These are phyloP conservation scores for Epichloe gansuensis DNA, from an alignment of 2,329 filamentous ascomycete species.

Conservation along the genomic window DNA sequence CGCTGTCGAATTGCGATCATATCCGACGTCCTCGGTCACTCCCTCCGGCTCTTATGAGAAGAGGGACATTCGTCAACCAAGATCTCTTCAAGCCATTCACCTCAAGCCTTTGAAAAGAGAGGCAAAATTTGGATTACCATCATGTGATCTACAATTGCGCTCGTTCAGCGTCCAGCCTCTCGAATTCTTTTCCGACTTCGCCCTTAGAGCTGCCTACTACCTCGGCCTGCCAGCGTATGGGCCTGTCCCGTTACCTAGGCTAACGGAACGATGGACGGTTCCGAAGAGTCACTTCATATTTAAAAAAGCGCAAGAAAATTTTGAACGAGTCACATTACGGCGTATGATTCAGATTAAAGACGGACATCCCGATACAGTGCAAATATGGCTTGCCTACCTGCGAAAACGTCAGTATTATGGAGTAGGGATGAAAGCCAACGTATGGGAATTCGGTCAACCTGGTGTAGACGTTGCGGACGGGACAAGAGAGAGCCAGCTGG, in stretches of 20 bases:
- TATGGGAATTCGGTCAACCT: slow-evolving; percentile 74
- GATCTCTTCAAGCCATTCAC: slow-evolving; percentile 74
- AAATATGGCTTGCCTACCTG: slow-evolving; percentile 85
- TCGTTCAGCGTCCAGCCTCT: slow-evolving; percentile 84
- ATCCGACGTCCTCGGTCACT: not conserved
- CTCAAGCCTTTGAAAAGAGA: slow-evolving; percentile 69
- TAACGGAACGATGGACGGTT: slow-evolving; percentile 89
- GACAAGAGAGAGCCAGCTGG: slow-evolving; percentile 10
- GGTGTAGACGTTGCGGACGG: slow-evolving; percentile 28
- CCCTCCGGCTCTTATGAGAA: not conserved
- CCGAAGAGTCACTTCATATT: slow-evolving; percentile 80
- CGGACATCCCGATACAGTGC: slow-evolving; percentile 75
- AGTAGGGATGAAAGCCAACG: slow-evolving; percentile 97
- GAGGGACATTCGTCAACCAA: slow-evolving; percentile 45
- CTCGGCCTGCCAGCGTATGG: slow-evolving; percentile 75
- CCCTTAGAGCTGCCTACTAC: slow-evolving; percentile 87
- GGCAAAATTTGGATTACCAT: slow-evolving; percentile 63
- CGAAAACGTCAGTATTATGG: slow-evolving; percentile 88
- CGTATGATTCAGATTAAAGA: slow-evolving; percentile 87
- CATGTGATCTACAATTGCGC: slow-evolving; percentile 83
- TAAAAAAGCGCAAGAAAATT: slow-evolving; percentile 98
- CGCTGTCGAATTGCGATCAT: not conserved
- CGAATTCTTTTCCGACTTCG: slow-evolving; percentile 91
- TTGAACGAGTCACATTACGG: slow-evolving; percentile 77
- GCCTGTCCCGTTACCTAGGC: slow-evolving; percentile 72